Evolutionary conservation across 2,329 filamentous ascomycete species (phyloP), one percentile per base, ranked within the genome.

Genomic region (Curvularia sp.): DNA sequence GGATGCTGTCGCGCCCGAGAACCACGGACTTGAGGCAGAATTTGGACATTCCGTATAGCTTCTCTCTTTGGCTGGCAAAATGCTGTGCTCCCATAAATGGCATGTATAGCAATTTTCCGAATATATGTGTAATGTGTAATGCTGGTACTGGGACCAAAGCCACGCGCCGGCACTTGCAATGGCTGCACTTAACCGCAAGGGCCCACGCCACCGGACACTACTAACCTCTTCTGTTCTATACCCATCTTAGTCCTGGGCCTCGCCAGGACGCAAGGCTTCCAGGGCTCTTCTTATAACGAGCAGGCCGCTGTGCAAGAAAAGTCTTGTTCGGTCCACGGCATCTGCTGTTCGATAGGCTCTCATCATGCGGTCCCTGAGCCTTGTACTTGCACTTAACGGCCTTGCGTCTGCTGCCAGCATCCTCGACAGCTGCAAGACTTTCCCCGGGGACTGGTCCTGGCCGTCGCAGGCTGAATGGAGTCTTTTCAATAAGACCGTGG

Each of bases 381-480:
- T 49, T 12, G n/a, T 39, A 10, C 38, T 54, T 51, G 32, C 49
- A 49, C 34, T 57, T 55, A 15, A 32, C 42, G 36, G 60, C 55
- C 18, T 49, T 46, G 53, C 39, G 51, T 51, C 39, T 21, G 58
- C 53, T n/a, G 49, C 15, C 32, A 28, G 47, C 3, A 19, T 53
- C 21, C 25, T 51, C 8, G 43, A n/a, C 43, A 39, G 38, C n/a
- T 71, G 68, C 58, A 69, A 66, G 23, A 42, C 41, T 5, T 68
- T 68, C n/a, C 70, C 69, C 5, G 67, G 67, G 32, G 70, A 71
- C 43, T 45, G 48, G 9, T 27, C 39, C 15, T 72, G 70, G 68
- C 68, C 70, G 3, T 62, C 64, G 0, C 43, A 41, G 18, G 21
- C 39, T 0, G 58, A 62, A 3, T 72, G 69, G 69, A 30, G 57